phyloP scores from a whole-genome alignment of 2,329 filamentous ascomycete species.

The Trichoderma citrinoviride region DNA sequence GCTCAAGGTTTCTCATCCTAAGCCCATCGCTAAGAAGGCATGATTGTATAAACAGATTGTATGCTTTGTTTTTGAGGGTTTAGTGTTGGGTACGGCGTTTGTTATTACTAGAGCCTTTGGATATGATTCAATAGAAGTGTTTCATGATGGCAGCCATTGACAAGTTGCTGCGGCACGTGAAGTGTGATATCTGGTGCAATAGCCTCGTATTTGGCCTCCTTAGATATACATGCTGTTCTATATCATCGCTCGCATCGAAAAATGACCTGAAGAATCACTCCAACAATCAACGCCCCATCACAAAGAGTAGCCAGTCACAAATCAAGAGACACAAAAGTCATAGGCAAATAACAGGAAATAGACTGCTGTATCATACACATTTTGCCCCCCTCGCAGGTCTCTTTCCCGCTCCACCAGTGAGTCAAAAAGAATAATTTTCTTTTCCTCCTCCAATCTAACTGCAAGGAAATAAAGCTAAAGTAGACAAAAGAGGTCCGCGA shows the following conservation, averaged over 20 bases:
- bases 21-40: conserved; percentile 40
- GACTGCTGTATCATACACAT: conserved; percentile 35
- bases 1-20: conserved; percentile 58
- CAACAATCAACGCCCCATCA: not conserved
- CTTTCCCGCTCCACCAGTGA: conserved; percentile 10
- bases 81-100: not conserved
- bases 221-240: too few relatives aligned
- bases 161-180: not conserved
- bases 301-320: not conserved
- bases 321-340: not conserved
- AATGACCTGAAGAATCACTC: too few relatives aligned
- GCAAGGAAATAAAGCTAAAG: conserved; percentile 12
- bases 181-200: too few relatives aligned
- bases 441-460: conserved; percentile 19
- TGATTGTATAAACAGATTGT: not conserved
- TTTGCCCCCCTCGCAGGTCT: conserved; percentile 1
- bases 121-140: not conserved
- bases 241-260: too few relatives aligned
- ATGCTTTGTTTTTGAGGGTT: not conserved
- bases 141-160: not conserved
- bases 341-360: conserved; percentile 22
- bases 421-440: not conserved
- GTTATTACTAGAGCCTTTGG: not conserved
- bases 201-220: too few relatives aligned
- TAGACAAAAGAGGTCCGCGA: conserved; percentile 6